A percentile compares a stretch with the other conserved stretches of the same genome.
Evolutionary conservation across 768 basidiomycete species (phyloP).

Genomic region (Collybia nuda): DNA sequence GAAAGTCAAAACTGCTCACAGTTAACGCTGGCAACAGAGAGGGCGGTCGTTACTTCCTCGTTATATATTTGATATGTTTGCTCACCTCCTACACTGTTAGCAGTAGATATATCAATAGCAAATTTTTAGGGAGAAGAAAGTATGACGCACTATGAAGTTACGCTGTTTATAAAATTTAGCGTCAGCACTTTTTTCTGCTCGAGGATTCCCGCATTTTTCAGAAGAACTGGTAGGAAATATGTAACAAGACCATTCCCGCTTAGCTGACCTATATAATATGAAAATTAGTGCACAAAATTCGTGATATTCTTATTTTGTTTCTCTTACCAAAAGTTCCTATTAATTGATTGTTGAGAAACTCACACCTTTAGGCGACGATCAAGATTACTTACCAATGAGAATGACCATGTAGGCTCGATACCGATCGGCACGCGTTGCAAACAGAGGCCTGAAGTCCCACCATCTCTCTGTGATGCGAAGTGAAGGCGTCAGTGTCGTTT

Average conservation of each 20-base stretch:
- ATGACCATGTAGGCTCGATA: conserved; percentile 53
- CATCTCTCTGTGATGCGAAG: conserved; percentile 31
- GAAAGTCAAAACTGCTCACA: conserved; percentile 15
- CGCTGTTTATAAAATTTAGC: conserved; percentile 50
- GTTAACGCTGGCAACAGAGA: conserved; percentile 20
- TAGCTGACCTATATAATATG: conserved; percentile 33
- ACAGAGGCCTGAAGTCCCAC: conserved; percentile 58
- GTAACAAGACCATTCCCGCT: conserved; percentile 50
- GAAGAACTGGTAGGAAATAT: conserved; percentile 43
- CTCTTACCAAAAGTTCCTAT: conserved; percentile 22
- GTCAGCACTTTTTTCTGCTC: conserved; percentile 38
- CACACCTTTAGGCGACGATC: background rate
- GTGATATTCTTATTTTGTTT: too few species aligned
- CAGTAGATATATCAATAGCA: background rate
- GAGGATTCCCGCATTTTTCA: conserved; percentile 46
- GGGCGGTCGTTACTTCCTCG: background rate
- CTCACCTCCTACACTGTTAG: conserved; percentile 35
- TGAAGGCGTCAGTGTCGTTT: background rate
- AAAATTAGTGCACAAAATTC: background rate
- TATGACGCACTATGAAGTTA: conserved; percentile 44
- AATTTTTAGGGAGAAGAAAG: background rate
- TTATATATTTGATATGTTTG: background rate
- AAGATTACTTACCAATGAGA: conserved; percentile 35
- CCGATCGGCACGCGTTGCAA: conserved; percentile 42
- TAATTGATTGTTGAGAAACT: background rate